Base-by-base conservation (phyloP, 441 rosid species). In the Pelargonium exstipulatum region DNA sequence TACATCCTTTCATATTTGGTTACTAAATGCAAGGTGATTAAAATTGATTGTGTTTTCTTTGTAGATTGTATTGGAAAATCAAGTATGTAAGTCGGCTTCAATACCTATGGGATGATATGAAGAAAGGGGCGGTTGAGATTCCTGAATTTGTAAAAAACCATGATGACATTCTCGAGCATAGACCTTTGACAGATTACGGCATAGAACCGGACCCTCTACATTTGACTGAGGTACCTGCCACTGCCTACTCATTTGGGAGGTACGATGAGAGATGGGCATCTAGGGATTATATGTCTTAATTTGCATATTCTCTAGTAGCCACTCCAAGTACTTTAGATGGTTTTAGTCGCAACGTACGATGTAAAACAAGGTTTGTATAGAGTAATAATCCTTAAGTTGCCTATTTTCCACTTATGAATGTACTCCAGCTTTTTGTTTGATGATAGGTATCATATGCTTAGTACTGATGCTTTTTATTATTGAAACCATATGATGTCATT, bases 151-250 rank as follows among this genome's bases (percentile, higher is more conserved):
- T 86, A 63, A 76, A 78, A 13, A 73, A 74, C 49, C 94, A 88
- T 26, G 94, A 88, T 53, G 67, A 79, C 40, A 81, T 88, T 76
- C 89, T 88, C 0, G 90, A 86, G 85, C 88, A 83, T 79, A 87
- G 94, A 73, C 94, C 91, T 10, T 82, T 88, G 42, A 88, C 87
- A 0, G 94, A 86, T 71, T 88, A 88, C 64, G 94, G 98, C 43
- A 91, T 88, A 37, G 98, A 91, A 83, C 97, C 95, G 1, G 93
- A 89, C 80, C 93, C 88, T 48, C 80, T 85, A 51, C 84, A 84
- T 66, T 73, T 91, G 67, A 61, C 83, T 3, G 96, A 86, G 80
- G 77, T 83, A 58, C 90, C 91, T 1, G 58, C 71, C 65, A 66
- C 90, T 65, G 72, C 82, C 13, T 81, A 82, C 77, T 82, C 97